Base-by-base conservation (phyloP, 2,329 filamentous ascomycete genomes). In the Exutisphaerella laricina region DNA sequence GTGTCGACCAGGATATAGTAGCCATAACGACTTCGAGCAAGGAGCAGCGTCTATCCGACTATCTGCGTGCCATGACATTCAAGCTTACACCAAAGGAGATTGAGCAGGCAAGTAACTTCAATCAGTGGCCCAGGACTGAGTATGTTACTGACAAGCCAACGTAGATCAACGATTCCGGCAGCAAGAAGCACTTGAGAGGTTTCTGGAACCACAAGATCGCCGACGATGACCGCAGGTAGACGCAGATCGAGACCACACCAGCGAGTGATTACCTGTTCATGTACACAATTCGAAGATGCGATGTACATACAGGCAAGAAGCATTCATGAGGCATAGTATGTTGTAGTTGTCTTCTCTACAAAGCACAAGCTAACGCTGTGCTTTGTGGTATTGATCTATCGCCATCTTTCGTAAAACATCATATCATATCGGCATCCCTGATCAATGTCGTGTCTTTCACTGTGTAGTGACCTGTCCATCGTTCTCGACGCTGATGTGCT, bases 401-500 rank as follows among this genome's bases (percentile, higher is more conserved):
- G n/a, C n/a, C n/a, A n/a, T n/a, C n/a, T n/a, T n/a, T n/a, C n/a
- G n/a, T n/a, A n/a, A n/a, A n/a, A n/a, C n/a, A n/a, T n/a, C n/a
- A n/a, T n/a, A n/a, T n/a, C n/a, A n/a, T n/a, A n/a, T n/a, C n/a
- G n/a, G n/a, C n/a, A n/a, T n/a, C n/a, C n/a, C n/a, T n/a, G n/a
- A n/a, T 33, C 6, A 8, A 13, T 16, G 4, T 20, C 14, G 12
- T 18, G 21, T 26, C 13, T n/a, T 38, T 47, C 58, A 90, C 74
- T 90, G 83, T 5, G 78, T 92, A 58, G 55, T 80, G 49, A 94
- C 78, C 57, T 78, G 73, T 35, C 72, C 66, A 65, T 96, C 88
- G 46, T 66, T 58, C 75, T 97, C 90, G 45, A 95, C 84, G 32
- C 88, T 75, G 64, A 96, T 73, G 60, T 88, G 75, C 51, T 86